Evolutionary conservation across 2,329 filamentous ascomycete species (phyloP).

Genomic region (Beauveria sp.): DNA sequence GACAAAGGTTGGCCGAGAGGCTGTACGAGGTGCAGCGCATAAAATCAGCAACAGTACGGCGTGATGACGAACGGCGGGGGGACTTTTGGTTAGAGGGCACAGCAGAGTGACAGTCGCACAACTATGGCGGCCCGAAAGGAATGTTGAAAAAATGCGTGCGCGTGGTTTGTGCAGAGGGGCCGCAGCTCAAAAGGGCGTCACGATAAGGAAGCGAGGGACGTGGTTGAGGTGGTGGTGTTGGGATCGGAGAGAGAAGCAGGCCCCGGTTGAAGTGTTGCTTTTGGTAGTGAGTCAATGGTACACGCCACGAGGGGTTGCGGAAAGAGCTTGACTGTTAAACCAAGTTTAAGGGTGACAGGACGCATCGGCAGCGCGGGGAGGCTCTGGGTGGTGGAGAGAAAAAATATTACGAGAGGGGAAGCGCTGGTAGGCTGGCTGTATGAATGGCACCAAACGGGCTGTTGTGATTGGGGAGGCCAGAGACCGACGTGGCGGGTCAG

Average conservation of each 20-base stretch:
- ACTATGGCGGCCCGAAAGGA: background rate
- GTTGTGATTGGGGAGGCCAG: constrained; percentile 8
- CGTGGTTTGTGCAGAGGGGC: background rate
- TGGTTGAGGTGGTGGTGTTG: background rate
- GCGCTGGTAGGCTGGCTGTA: background rate
- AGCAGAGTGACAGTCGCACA: background rate
- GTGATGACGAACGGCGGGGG: background rate
- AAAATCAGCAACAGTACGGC: background rate
- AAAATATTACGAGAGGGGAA: constrained; percentile 3
- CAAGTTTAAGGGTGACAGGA: background rate
- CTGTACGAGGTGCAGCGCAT: background rate
- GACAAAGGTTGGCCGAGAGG: background rate
- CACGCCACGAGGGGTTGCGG: background rate
- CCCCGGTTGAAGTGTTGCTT: background rate
- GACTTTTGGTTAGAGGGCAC: constrained; percentile 4
- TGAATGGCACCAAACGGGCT: background rate
- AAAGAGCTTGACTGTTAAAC: background rate
- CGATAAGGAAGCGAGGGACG: background rate
- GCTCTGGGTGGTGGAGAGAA: constrained; percentile 1
- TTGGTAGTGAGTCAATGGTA: background rate
- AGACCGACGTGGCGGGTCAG: background rate
- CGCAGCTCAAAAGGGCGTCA: background rate
- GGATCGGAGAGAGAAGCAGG: background rate
- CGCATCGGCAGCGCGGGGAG: background rate
- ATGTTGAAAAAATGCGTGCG: background rate